Conservation (phyloP, 306 rosid species). For the Prinsepia uniflora region DNA sequence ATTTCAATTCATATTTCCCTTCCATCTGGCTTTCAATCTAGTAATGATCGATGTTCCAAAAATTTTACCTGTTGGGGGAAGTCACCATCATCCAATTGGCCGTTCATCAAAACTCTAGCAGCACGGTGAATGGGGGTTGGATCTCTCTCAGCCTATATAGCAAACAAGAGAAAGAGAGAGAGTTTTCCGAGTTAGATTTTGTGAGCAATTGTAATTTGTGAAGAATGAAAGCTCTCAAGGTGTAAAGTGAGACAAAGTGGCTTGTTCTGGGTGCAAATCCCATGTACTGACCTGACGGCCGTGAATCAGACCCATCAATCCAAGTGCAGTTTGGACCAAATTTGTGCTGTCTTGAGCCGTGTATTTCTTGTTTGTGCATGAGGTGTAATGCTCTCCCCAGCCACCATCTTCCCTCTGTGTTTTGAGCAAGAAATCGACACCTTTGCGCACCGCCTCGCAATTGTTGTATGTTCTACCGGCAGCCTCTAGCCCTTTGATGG, state of each 20-base stretch:
- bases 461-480: slow-evolving; percentile 28
- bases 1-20: no score
- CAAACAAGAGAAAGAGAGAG: not conserved
- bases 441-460: slow-evolving; percentile 27
- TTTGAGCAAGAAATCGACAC: slow-evolving; percentile 29
- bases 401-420: slow-evolving; percentile 39
- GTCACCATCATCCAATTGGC: slow-evolving; percentile 37
- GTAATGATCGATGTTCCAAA: no score
- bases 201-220: not conserved
- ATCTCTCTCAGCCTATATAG: slow-evolving; percentile 33
- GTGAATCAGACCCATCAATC: slow-evolving; percentile 38
- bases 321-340: slow-evolving; percentile 43
- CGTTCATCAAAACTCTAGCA: slow-evolving; percentile 33
- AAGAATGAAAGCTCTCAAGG: not conserved
- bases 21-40: no score
- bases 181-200: not conserved
- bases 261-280: no score
- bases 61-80: slow-evolving; percentile 42
- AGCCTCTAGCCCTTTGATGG: slow-evolving; percentile 27
- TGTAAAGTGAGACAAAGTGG: no score
- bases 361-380: slow-evolving; percentile 36
- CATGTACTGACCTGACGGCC: slow-evolving; percentile 33
- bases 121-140: slow-evolving; percentile 41
- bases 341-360: slow-evolving; percentile 38
- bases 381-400: slow-evolving; percentile 47